Conservation (phyloP, 768 basidiomycete genomes). For the Phlebiopsis flavidoalba region DNA sequence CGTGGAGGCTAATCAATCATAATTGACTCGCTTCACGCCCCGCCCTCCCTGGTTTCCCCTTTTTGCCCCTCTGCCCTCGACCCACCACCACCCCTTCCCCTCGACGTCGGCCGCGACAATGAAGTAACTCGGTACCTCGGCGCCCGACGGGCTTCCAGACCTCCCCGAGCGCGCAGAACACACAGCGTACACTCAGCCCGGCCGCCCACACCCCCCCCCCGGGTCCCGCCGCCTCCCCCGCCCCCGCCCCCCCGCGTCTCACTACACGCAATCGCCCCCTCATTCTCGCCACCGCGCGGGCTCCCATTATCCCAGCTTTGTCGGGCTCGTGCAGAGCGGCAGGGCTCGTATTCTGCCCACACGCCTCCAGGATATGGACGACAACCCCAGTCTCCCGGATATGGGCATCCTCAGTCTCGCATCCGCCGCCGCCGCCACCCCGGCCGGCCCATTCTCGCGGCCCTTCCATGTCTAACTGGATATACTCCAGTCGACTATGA, state of each 20-base stretch:
- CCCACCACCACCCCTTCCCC: neutral
- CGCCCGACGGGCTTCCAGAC: neutral
- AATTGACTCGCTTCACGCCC: neutral
- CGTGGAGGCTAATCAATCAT: neutral
- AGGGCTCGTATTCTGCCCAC: no score
- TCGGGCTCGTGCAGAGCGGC: neutral
- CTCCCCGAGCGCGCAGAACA: neutral
- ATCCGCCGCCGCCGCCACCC: neutral
- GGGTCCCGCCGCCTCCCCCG: neutral
- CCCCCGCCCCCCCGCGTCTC: neutral
- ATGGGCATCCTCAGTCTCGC: neutral
- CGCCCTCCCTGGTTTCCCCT: neutral
- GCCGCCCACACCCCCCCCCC: neutral
- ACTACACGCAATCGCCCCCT: neutral
- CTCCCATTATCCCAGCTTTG: neutral
- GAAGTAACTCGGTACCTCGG: constrained; percentile 4
- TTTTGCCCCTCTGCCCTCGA: neutral
- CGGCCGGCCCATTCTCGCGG: neutral
- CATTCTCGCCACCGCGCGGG: neutral
- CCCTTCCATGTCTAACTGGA: neutral
- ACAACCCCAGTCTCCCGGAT: no score
- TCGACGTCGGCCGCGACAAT: neutral
- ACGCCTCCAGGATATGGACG: no score
- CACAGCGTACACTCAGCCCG: neutral
- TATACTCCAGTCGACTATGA: neutral